Percentiles rank a stretch among this genome's conserved stretches.
These are phyloP conservation scores for Penicillium hesseltinei DNA, from an alignment of 2,329 filamentous ascomycete species.

Conservation along the genomic window DNA sequence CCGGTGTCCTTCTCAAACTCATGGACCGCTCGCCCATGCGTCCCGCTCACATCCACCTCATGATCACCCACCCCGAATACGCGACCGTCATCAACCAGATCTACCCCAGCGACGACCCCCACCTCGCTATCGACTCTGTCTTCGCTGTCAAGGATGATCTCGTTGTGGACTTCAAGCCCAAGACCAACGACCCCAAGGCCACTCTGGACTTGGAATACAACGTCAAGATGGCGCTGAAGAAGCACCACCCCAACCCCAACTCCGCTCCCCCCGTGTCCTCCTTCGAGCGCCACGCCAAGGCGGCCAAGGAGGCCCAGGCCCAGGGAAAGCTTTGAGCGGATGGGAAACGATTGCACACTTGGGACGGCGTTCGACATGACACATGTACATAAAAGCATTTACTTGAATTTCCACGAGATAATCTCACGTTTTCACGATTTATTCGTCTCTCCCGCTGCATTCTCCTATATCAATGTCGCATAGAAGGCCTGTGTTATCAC, in stretches of 20 bases:
- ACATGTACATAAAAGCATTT: conserved; percentile 14
- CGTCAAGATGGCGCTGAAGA: conserved; percentile 54
- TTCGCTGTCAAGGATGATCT: conserved; percentile 63
- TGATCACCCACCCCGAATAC: conserved; percentile 56
- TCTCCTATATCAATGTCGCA: not conserved
- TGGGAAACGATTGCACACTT: conserved; percentile 2
- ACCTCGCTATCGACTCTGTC: conserved; percentile 58
- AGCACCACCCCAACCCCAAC: conserved; percentile 42
- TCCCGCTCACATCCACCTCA: conserved; percentile 62
- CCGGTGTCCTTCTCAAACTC: conserved; percentile 52
- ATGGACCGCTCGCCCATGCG: conserved; percentile 61
- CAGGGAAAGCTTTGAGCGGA: conserved; percentile 13
- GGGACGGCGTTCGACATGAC: conserved; percentile 6
- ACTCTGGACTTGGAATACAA: conserved; percentile 62
- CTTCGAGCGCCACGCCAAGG: conserved; percentile 38
- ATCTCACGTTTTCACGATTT: conserved; percentile 1
- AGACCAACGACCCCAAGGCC: conserved; percentile 52
- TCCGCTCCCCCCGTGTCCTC: conserved; percentile 39
- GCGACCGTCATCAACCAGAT: conserved; percentile 58
- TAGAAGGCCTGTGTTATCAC: not conserved
- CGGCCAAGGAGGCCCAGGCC: conserved; percentile 17
- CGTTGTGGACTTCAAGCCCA: conserved; percentile 57
- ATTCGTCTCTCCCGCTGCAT: not conserved
- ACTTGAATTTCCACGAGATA: conserved; percentile 4
- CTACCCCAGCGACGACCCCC: conserved; percentile 59